Base-by-base conservation (phyloP, 2,329 filamentous ascomycete genomes). In the Boeremia exigua region DNA sequence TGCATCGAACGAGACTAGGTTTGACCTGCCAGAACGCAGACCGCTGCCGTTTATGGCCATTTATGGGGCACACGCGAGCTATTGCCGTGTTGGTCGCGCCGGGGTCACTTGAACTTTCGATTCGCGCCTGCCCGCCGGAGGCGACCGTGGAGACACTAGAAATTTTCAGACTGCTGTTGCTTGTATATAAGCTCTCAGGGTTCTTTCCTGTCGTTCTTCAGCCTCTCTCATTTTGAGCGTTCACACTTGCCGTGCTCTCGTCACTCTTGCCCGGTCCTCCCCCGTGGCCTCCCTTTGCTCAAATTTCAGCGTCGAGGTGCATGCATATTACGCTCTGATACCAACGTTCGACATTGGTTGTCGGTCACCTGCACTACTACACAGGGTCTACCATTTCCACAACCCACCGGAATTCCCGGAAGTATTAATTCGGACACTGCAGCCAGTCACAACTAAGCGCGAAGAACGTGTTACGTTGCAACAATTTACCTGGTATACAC, bases 131-230 rank as follows among this genome's bases (percentile, higher is more conserved):
- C 55, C 58, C 61, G 50, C 54, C 56, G 54, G 58, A 65, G 46
- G 59, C 60, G 60, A 62, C 59, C 39, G 58, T 51, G 47, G 55
- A 28, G 57, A 61, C 59, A 59, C 57, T 63, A 64, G 59, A 66
- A 64, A 59, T 62, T 60, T 66, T 63, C 60, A 59, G 12, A 57
- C 42, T 34, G 58, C 51, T 58, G 38, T 36, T 48, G 15, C 19
- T 33, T 14, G 38, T 66, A 66, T 68, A 65, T 67, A 69, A 63
- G 28, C 23, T 51, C 43, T 48, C 14, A 5, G 43, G 11, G 42
- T 43, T 43, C 37, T 37, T 29, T 38, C 8, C 17, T 56, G 27
- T 37, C 32, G 30, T 28, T 38, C 30, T 43, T 37, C 43, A 51
- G 47, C 47, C 53, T 43, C 19, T 19, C 43, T 51, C 43, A 37